These are phyloP conservation scores for Penstemon davidsonii DNA, from an alignment of 257 asterid genomes.

Conservation along the genomic window DNA sequence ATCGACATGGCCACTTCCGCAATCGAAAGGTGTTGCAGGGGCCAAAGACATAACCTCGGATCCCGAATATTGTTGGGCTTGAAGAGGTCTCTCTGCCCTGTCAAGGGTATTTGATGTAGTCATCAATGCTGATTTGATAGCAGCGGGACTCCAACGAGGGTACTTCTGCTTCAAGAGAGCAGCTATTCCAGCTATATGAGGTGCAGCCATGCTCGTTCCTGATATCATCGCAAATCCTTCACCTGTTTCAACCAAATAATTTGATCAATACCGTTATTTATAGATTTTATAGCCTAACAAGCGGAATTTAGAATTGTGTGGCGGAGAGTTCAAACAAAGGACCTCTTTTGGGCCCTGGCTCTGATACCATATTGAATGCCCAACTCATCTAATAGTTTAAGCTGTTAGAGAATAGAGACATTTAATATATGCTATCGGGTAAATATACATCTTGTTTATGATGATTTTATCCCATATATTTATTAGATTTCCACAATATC, in stretches of 20 bases:
- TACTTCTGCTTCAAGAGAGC: slow-evolving; percentile 76
- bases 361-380: too few species aligned
- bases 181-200: slow-evolving; percentile 83
- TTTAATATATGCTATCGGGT: too few species aligned
- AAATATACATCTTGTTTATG: too few species aligned
- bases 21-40: slow-evolving; percentile 77
- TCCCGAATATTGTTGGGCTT: slow-evolving; percentile 74
- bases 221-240: slow-evolving; percentile 84
- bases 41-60: slow-evolving; percentile 62
- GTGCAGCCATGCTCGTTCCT: slow-evolving; percentile 91
- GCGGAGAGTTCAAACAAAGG: too few species aligned
- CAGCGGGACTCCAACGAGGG: slow-evolving; percentile 89
- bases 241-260: slow-evolving; percentile 43
- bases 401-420: too few species aligned
- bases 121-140: slow-evolving; percentile 79
- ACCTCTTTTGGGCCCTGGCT: too few species aligned
- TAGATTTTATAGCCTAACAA: too few species aligned
- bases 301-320: too few species aligned
- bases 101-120: slow-evolving; percentile 69
- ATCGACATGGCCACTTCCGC: slow-evolving; percentile 81
- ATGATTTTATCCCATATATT: too few species aligned
- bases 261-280: background rate
- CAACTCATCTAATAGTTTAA: too few species aligned
- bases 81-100: slow-evolving; percentile 71
- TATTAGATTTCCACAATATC: too few species aligned